Evolutionary conservation across 805 yeast genomes (phyloP).

Genomic region (Candida taoyuanica): DNA sequence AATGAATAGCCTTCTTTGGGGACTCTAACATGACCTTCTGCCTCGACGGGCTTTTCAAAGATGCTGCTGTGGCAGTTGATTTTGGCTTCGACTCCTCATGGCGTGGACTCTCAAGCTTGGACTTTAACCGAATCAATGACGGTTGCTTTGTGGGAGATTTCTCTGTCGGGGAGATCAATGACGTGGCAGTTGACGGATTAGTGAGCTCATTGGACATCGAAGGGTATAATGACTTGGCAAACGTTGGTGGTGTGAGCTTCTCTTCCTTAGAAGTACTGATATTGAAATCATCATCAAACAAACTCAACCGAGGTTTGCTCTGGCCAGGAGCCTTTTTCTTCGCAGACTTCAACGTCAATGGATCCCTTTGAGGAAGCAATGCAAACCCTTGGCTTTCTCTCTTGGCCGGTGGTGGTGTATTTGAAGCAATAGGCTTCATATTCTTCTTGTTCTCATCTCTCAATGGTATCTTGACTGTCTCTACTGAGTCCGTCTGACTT

Average conservation of each 20-base stretch:
- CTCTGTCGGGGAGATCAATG: constrained; percentile 11
- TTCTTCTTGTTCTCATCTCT: constrained; percentile 15
- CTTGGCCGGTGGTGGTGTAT: constrained; percentile 21
- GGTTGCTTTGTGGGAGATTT: constrained; percentile 9
- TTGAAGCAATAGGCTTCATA: constrained; percentile 6
- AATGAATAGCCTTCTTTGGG: constrained; percentile 9
- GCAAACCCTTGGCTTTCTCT: constrained; percentile 30
- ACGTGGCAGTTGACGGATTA: constrained; percentile 7
- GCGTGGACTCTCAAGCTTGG: constrained; percentile 3
- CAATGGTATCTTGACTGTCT: constrained; percentile 19
- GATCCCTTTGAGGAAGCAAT: constrained; percentile 28
- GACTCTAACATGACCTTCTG: constrained; percentile 5
- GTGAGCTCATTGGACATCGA: constrained; percentile 11
- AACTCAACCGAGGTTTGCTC: constrained; percentile 14
- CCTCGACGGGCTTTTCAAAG: constrained; percentile 2
- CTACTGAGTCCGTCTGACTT: constrained; percentile 9
- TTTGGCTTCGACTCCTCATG: neutral
- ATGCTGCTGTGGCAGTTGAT: neutral
- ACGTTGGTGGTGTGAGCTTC: constrained; percentile 6
- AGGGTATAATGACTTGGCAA: constrained; percentile 20
- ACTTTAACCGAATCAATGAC: constrained; percentile 1
- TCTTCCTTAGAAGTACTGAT: constrained; percentile 11
- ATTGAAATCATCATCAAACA: constrained; percentile 13
- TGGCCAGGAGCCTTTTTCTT: constrained; percentile 12
- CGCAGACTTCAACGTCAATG: constrained; percentile 27